Evolutionary conservation across 495 filamentous ascomycete genomes (phyloP).

Genomic region (Neurospora sp.): DNA sequence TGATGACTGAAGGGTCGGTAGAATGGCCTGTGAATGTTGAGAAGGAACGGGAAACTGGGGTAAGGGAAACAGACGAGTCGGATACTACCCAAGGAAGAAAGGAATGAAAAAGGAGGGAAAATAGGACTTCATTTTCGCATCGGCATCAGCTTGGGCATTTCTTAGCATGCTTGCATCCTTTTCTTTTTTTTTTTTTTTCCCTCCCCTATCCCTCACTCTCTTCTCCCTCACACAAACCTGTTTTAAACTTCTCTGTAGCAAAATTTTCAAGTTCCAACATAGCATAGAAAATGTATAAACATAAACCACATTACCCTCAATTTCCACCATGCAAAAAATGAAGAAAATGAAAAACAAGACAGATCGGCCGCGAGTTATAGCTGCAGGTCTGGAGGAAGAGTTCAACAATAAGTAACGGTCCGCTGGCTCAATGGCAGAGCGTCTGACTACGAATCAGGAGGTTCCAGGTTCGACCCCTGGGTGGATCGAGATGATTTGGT

Average conservation of each 20-base stretch:
- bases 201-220: background rate
- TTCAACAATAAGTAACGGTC: background rate
- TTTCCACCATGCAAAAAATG: background rate
- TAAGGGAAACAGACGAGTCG: too few species aligned
- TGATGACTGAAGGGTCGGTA: background rate
- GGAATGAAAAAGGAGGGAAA: background rate
- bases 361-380: background rate
- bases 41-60: too few species aligned
- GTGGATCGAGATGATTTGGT: background rate
- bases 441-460: background rate
- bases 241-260: background rate
- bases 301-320: background rate
- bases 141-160: background rate
- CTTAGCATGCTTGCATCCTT: background rate
- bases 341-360: background rate
- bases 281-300: background rate
- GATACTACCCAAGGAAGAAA: background rate
- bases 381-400: rapidly evolving
- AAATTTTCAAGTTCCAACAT: background rate
- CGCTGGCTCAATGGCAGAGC: background rate
- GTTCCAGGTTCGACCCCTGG: background rate
- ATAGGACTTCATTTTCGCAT: background rate
- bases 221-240: background rate
- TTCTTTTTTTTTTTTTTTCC: background rate
- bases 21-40: background rate